Evolutionary conservation across 2,329 filamentous ascomycete genomes (phyloP).

Genomic region (Bertia moriformis): DNA sequence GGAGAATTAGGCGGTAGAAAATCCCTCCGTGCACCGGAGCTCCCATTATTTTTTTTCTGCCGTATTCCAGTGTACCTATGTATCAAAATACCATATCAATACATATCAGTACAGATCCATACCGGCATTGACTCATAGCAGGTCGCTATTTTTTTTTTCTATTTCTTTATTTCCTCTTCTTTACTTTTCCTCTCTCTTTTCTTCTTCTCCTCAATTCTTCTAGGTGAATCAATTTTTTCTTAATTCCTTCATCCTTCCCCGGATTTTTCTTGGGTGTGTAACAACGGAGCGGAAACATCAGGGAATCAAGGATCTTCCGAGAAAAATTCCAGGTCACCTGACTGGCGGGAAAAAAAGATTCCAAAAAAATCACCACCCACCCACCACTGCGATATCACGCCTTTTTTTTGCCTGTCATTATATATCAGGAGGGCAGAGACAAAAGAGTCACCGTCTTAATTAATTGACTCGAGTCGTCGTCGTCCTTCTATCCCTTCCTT

Average conservation of each 20-base stretch:
- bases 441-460: neutral
- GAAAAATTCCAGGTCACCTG: too few relatives aligned
- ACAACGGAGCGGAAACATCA: neutral
- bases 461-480: slow-evolving; percentile 1
- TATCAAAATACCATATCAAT: too few relatives aligned
- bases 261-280: neutral
- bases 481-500: slow-evolving; percentile 4
- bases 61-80: too few relatives aligned
- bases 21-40: slow-evolving; percentile 13
- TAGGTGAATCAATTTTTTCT: neutral
- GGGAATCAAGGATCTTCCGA: too few relatives aligned
- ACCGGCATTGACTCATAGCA: neutral
- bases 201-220: neutral
- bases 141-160: neutral
- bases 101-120: too few relatives aligned
- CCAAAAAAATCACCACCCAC: too few relatives aligned
- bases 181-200: too few relatives aligned
- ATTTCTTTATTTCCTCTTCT: neutral
- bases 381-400: too few relatives aligned
- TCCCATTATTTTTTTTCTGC: slow-evolving; percentile 11
- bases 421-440: too few relatives aligned
- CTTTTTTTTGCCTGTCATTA: too few relatives aligned
- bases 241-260: neutral
- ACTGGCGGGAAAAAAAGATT: too few relatives aligned
- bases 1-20: too few relatives aligned